Evolutionary conservation across 208 protist species (phyloP).

Genomic region (Acanthamoeba culbertsoni): DNA sequence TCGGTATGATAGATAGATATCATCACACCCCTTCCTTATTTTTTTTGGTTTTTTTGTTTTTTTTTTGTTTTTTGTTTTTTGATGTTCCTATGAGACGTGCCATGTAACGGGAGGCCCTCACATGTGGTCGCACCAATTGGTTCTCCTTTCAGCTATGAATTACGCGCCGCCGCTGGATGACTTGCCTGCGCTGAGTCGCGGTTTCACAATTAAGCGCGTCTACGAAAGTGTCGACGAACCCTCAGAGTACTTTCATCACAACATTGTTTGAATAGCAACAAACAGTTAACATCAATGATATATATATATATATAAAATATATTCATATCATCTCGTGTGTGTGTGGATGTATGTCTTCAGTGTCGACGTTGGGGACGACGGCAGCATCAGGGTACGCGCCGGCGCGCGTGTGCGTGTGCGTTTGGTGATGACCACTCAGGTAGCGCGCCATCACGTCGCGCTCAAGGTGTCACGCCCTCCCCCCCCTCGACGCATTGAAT

Average conservation of each 20-base stretch:
- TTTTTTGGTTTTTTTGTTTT: not conserved
- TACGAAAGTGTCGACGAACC: slow-evolving; percentile 31
- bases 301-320: not conserved
- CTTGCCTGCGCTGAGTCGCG: not conserved
- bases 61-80: not conserved
- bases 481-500: not conserved
- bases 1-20: not conserved
- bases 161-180: slow-evolving; percentile 5
- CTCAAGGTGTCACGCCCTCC: not conserved
- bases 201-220: slow-evolving; percentile 22
- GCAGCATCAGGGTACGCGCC: not conserved
- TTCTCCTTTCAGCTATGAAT: not conserved
- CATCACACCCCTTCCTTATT: not conserved
- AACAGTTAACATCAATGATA: not conserved
- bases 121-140: too few relatives aligned
- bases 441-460: not conserved
- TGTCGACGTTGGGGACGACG: not conserved
- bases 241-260: not conserved
- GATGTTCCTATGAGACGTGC: not conserved
- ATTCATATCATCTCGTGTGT: not conserved
- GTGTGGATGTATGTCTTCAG: not conserved
- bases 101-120: too few relatives aligned
- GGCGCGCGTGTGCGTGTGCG: not conserved
- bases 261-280: too few relatives aligned
- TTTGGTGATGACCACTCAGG: not conserved